Evolutionary conservation across 2,329 filamentous ascomycete genomes (phyloP), one percentile per base, ranked within the genome.

Genomic region (Ilyonectria destructans): DNA sequence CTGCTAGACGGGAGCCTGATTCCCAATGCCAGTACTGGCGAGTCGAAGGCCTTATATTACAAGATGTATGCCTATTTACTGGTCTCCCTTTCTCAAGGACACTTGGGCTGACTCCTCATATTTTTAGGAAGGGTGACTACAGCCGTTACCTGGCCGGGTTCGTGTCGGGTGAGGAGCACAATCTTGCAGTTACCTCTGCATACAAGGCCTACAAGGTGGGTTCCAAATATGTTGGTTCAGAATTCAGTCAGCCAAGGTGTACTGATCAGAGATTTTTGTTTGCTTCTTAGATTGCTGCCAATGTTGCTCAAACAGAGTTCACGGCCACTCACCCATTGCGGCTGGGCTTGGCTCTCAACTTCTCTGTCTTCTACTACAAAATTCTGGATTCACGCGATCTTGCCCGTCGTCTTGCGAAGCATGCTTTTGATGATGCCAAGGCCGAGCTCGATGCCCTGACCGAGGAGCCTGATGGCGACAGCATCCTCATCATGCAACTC

Each of bases 41-140:
- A 98, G 90, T 97, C 95, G 84, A 98, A 98, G 92, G 96, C 98
- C 83, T 98, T 98, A 86, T 98, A 98, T 89, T 95, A 98, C 92
- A 98, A 98, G 92, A 98, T 98, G 96, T 98, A 87, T 78, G 93
- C 89, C 73, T 68, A 73, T 70, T 60, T 67, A 66, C 33, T n/a
- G 17, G 12, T n/a, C 52, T 31, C 52, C 67, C 68, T 64, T 61
- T 37, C 61, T 51, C 15, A n/a, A 21, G 37, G 29, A 2, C 35
- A 52, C 61, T 37, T 17, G 52, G 17, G 45, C 56, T 58, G 29
- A 48, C 58, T 69, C 52, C 45, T 55, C 49, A 69, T 37, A 15
- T 37, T 33, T 63, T 80, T 77, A 97, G 94, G 94, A 97, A 97
- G 92, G 94, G 94, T 85, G 94, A 97, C 83, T 97, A 97, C 87